Conservation (phyloP, 495 filamentous ascomycete species). For the Neurospora hispaniola region DNA sequence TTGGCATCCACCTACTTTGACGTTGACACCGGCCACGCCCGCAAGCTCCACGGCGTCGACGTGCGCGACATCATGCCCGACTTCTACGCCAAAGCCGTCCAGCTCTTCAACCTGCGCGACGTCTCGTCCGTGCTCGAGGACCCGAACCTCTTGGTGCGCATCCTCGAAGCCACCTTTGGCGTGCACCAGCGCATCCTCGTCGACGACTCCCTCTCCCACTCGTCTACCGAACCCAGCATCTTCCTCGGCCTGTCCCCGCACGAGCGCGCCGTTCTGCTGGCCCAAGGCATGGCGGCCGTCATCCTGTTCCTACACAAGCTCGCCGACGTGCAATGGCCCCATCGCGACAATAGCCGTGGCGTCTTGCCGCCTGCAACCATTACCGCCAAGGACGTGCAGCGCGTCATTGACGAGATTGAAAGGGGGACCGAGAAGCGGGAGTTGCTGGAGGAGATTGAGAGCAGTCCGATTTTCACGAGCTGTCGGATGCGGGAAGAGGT, state of each 20-base stretch:
- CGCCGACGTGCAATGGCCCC: conserved; percentile 20
- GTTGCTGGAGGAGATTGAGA: conserved; percentile 16
- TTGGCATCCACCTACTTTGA: conserved; percentile 16
- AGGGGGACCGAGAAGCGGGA: conserved; percentile 3
- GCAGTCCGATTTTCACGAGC: conserved; percentile 13
- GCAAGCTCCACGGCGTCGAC: conserved; percentile 18
- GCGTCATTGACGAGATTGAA: conserved; percentile 7
- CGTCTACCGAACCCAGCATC: conserved; percentile 12
- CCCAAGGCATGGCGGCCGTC: conserved; percentile 13
- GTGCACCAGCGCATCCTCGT: conserved; percentile 9
- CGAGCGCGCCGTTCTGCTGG: conserved; percentile 20
- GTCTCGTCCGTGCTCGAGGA: conserved; percentile 3
- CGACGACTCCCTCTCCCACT: conserved; percentile 9
- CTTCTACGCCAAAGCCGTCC: conserved; percentile 18
- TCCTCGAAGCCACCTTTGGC: conserved; percentile 14
- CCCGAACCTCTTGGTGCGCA: conserved; percentile 5
- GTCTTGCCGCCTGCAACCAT: not conserved
- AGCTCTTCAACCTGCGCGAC: conserved; percentile 23
- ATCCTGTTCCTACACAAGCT: conserved; percentile 20
- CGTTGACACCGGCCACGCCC: conserved; percentile 20
- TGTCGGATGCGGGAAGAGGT: conserved; percentile 12
- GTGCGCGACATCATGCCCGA: conserved; percentile 22
- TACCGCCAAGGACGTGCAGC: conserved; percentile 3
- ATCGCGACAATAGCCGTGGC: not conserved
- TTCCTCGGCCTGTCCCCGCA: conserved; percentile 17